A percentile compares a stretch with the other conserved stretches of the same genome.
Conservation (phyloP, 352 stramenopile genomes). For the Phytophthora pseudosyringae region DNA sequence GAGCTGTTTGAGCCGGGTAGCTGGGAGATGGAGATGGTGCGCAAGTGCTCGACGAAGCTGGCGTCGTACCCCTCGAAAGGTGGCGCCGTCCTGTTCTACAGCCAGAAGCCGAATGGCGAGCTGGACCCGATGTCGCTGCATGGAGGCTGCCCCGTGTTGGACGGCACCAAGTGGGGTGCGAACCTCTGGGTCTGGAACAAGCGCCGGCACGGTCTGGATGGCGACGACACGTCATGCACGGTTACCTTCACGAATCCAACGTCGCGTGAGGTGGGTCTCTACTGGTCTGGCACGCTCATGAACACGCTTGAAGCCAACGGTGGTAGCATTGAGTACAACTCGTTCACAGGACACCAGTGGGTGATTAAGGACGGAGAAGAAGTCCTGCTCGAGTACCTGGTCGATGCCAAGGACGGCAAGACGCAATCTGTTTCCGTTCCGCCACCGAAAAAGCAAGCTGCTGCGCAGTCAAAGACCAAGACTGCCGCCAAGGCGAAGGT, state of each 20-base stretch:
- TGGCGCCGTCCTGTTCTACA: conserved; percentile 98
- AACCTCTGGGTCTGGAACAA: conserved; percentile 98
- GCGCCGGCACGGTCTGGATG: conserved; percentile 71
- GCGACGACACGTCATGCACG: conserved; percentile 48
- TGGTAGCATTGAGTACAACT: conserved; percentile 59
- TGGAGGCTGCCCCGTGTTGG: conserved; percentile 95
- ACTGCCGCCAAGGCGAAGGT: conserved; percentile 8
- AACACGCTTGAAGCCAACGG: conserved; percentile 55
- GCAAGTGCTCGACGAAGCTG: conserved; percentile 79
- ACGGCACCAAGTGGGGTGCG: conserved; percentile 95
- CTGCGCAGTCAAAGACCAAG: conserved; percentile 13
- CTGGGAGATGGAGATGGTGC: conserved; percentile 83
- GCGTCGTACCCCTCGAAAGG: conserved; percentile 85
- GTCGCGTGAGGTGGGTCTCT: conserved; percentile 53
- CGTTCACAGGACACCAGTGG: conserved; percentile 76
- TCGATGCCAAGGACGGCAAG: conserved; percentile 52
- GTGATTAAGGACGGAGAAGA: conserved; percentile 59
- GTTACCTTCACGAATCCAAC: conserved; percentile 80
- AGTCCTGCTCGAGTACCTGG: conserved; percentile 62
- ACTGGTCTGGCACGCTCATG: conserved; percentile 79
- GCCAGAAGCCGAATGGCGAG: conserved; percentile 93
- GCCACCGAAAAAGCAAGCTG: conserved; percentile 13
- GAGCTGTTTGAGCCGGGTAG: conserved; percentile 69
- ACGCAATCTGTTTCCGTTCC: conserved; percentile 59
- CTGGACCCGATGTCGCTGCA: conserved; percentile 90